Percentiles rank a stretch among this genome's conserved stretches.
Conservation (phyloP, 164 flowering plant species). For the Brasenia schreberi region DNA sequence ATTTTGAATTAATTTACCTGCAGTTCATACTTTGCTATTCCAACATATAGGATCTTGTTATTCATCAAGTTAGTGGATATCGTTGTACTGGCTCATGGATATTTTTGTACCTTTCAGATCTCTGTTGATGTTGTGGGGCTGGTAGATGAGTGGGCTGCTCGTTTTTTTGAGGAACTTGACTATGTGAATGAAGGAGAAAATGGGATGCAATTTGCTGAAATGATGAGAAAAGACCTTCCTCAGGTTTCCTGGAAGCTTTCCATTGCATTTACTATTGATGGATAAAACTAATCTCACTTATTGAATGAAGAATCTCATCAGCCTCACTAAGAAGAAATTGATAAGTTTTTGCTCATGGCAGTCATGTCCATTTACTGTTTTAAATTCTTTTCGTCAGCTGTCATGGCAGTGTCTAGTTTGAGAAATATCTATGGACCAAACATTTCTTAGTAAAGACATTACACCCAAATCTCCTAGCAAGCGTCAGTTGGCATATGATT, state of each 20-base stretch:
- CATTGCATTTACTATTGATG: background rate
- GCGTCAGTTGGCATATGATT: background rate
- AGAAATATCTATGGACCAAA: background rate
- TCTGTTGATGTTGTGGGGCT: slow-evolving; percentile 92
- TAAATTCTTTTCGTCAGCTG: background rate
- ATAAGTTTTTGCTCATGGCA: background rate
- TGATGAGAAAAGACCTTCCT: slow-evolving; percentile 96
- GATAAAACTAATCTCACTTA: background rate
- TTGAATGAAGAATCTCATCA: background rate
- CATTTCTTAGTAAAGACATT: background rate
- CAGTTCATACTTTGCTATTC: background rate
- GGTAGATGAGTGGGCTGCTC: slow-evolving; percentile 99
- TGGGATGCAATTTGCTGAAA: slow-evolving; percentile 79
- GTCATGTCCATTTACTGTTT: background rate
- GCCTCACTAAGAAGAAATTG: background rate
- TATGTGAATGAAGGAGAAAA: slow-evolving; percentile 95
- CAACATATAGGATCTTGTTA: background rate
- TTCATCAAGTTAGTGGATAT: background rate
- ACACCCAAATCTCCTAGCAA: background rate
- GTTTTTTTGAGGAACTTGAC: slow-evolving; percentile 97
- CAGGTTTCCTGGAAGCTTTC: slow-evolving; percentile 30
- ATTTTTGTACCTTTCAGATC: slow-evolving; percentile 23
- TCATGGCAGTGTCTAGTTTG: background rate
- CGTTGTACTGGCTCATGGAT: background rate
- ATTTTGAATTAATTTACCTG: background rate